Evolutionary conservation across 2,329 filamentous ascomycete species (phyloP).

Genomic region (Curvularia sp.): DNA sequence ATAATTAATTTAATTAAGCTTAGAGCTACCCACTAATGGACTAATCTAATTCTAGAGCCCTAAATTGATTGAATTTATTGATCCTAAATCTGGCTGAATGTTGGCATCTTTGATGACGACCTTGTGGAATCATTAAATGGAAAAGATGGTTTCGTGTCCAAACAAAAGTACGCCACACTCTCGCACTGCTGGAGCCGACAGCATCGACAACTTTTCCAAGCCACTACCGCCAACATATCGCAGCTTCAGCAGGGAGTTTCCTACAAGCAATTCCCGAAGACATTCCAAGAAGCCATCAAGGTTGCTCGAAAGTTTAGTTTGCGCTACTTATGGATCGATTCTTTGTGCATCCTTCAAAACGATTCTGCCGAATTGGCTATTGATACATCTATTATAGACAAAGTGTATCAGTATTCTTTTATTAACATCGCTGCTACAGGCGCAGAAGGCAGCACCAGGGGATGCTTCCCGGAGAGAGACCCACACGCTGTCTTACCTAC

Average conservation of each 20-base stretch:
- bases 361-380: background rate
- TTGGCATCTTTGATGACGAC: background rate
- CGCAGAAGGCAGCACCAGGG: background rate
- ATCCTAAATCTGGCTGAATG: too few relatives aligned
- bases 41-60: too few relatives aligned
- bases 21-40: too few relatives aligned
- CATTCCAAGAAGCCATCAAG: slow-evolving; percentile 1
- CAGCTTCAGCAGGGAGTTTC: background rate
- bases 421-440: slow-evolving; percentile 12
- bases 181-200: slow-evolving; percentile 2
- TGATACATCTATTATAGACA: slow-evolving; percentile 1
- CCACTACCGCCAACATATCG: background rate
- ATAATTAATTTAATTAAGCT: too few relatives aligned
- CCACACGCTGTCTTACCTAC: slow-evolving; percentile 1
- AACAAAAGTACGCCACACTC: slow-evolving; percentile 1
- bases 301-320: background rate
- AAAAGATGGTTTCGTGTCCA: background rate
- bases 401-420: slow-evolving; percentile 4
- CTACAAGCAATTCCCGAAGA: background rate
- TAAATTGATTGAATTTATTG: too few relatives aligned
- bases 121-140: background rate
- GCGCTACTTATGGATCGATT: slow-evolving; percentile 10
- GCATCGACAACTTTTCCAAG: background rate
- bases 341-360: slow-evolving; percentile 8
- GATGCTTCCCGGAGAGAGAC: slow-evolving; percentile 9